Percentiles rank a stretch among this genome's conserved stretches.
These are phyloP conservation scores for Globisporangium mamillatum DNA, from an alignment of 352 stramenopile genomes.

Conservation along the genomic window DNA sequence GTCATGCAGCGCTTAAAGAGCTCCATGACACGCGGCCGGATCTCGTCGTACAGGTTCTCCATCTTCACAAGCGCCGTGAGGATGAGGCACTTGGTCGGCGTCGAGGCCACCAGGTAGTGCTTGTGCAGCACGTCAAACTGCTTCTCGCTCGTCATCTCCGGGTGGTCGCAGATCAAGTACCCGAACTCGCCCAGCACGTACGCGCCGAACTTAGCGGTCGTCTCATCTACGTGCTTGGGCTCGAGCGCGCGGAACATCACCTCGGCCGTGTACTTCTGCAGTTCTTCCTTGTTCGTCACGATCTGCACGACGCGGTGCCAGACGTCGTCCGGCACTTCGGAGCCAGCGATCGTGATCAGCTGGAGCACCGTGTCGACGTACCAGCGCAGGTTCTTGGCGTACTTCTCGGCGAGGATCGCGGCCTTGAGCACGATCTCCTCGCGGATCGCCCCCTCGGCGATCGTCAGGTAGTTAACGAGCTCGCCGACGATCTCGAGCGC, in stretches of 20 bases:
- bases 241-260: constrained; percentile 95
- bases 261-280: constrained; percentile 94
- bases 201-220: constrained; percentile 91
- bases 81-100: constrained; percentile 91
- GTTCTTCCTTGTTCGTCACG: constrained; percentile 96
- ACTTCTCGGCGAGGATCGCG: constrained; percentile 97
- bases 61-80: constrained; percentile 97
- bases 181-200: constrained; percentile 98
- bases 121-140: constrained; percentile 97
- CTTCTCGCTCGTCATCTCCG: constrained; percentile 88
- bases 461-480: constrained; percentile 92
- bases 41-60: constrained; percentile 81
- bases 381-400: constrained; percentile 93
- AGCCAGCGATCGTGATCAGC: constrained; percentile 93
- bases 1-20: constrained; percentile 93
- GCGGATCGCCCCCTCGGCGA: constrained; percentile 91
- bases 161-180: constrained; percentile 90
- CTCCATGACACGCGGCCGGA: constrained; percentile 83
- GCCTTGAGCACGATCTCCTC: constrained; percentile 98
- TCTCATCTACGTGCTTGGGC: constrained; percentile 93
- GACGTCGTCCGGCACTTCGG: constrained; percentile 93
- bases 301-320: constrained; percentile 99
- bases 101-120: constrained; percentile 89
- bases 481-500: constrained; percentile 95
- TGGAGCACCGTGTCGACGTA: constrained; percentile 99